phyloP scores from a whole-genome alignment of 83 land plant genomes.

The Diphasiastrum complanatum region DNA sequence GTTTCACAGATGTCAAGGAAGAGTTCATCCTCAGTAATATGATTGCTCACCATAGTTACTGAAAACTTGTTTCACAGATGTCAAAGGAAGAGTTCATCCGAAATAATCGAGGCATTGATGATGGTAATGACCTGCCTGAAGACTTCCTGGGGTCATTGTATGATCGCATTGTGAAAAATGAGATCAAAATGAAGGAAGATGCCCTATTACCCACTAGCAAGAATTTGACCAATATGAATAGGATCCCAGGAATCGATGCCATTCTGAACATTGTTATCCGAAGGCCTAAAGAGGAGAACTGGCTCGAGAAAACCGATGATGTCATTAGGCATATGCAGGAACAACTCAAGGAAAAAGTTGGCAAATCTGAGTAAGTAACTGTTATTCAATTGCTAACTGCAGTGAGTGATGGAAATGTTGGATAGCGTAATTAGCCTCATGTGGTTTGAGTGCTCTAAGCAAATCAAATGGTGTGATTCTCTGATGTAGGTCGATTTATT shows the following conservation, averaged over 20 bases:
- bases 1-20: too few species aligned
- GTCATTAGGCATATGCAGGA: slow-evolving; percentile 91
- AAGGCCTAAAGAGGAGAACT: slow-evolving; percentile 66
- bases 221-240: slow-evolving; percentile 60
- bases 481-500: slow-evolving; percentile 75
- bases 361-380: slow-evolving; percentile 94
- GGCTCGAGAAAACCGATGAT: slow-evolving; percentile 70
- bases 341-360: slow-evolving; percentile 85
- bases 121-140: slow-evolving; percentile 94
- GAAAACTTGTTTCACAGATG: slow-evolving; percentile 78
- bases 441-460: too few species aligned
- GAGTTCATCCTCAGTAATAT: too few species aligned
- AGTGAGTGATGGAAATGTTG: too few species aligned
- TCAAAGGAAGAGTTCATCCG: slow-evolving; percentile 89
- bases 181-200: slow-evolving; percentile 92
- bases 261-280: slow-evolving; percentile 81
- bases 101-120: slow-evolving; percentile 94
- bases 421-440: too few species aligned
- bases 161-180: slow-evolving; percentile 87
- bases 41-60: too few species aligned
- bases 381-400: too few species aligned
- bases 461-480: too few species aligned
- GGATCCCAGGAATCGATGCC: slow-evolving; percentile 69
- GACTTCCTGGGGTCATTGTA: slow-evolving; percentile 75
- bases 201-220: slow-evolving; percentile 54